Conservation (phyloP, 1,284 basidiomycete genomes). For the Fomes fomentarius region DNA sequence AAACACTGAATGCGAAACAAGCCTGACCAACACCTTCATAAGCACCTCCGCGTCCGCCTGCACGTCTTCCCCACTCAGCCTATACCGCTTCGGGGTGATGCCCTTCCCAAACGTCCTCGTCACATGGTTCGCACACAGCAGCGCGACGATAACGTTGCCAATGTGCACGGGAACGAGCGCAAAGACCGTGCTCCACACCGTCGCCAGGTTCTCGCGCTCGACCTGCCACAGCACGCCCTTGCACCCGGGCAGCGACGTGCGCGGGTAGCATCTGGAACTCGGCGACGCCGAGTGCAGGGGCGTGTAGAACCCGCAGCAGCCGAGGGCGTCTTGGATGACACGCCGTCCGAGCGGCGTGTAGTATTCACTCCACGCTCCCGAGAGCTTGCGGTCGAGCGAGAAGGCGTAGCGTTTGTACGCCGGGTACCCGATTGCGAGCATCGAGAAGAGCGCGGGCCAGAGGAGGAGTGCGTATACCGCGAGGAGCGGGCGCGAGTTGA, state of each 20-base stretch:
- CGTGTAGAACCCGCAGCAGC: slow-evolving; percentile 76
- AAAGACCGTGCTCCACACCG: slow-evolving; percentile 65
- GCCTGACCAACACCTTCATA: slow-evolving; percentile 22
- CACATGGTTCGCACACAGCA: slow-evolving; percentile 77
- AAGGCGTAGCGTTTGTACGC: slow-evolving; percentile 73
- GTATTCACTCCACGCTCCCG: slow-evolving; percentile 70
- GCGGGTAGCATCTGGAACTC: slow-evolving; percentile 67
- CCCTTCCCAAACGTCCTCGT: slow-evolving; percentile 74
- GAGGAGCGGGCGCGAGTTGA: slow-evolving; percentile 77
- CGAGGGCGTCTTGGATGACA: slow-evolving; percentile 67
- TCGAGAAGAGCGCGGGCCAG: slow-evolving; percentile 66
- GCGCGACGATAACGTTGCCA: slow-evolving; percentile 60
- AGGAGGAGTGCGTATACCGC: slow-evolving; percentile 73
- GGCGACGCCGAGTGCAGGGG: slow-evolving; percentile 65
- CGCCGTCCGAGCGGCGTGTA: slow-evolving; percentile 62
- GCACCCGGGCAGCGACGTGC: slow-evolving; percentile 71
- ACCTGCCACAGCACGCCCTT: slow-evolving; percentile 66
- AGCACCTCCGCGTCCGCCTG: slow-evolving; percentile 32
- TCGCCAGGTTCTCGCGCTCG: slow-evolving; percentile 56
- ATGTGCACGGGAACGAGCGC: slow-evolving; percentile 68
- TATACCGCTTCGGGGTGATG: slow-evolving; percentile 67
- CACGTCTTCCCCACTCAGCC: slow-evolving; percentile 44
- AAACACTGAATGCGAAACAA: slow-evolving; percentile 24
- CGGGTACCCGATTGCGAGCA: slow-evolving; percentile 71
- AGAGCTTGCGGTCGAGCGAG: slow-evolving; percentile 74